These are phyloP conservation scores for Tetradesmus lagerheimii DNA, from an alignment of 139 green algal genomes.

Conservation along the genomic window DNA sequence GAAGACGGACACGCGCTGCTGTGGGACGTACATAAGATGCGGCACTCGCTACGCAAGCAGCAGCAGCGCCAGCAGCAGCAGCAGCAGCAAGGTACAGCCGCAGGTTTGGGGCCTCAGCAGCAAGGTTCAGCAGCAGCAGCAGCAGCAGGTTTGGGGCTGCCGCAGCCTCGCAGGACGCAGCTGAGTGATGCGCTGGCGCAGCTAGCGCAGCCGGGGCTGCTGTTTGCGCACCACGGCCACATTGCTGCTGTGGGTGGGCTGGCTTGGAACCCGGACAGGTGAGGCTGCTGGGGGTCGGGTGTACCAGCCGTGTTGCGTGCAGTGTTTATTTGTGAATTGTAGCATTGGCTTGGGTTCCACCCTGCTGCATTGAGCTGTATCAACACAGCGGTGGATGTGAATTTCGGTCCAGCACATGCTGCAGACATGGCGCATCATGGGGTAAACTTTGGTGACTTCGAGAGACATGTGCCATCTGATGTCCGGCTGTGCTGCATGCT, in stretches of 20 bases:
- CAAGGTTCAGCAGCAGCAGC: neutral
- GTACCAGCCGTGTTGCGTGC: no score
- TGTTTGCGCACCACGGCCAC: conserved; percentile 30
- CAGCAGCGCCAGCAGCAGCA: neutral
- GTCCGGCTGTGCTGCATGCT: no score
- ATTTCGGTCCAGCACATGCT: no score
- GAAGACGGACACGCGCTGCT: conserved; percentile 21
- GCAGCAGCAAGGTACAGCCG: conserved; percentile 7
- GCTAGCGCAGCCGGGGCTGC: neutral
- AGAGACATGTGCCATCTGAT: no score
- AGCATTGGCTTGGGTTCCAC: no score
- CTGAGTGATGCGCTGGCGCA: neutral
- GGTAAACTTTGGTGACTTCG: no score
- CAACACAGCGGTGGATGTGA: no score
- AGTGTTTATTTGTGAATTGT: no score
- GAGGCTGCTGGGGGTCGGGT: no score
- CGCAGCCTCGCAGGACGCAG: neutral
- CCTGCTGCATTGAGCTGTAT: no score
- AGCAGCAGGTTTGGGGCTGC: conserved; percentile 2
- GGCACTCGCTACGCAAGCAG: neutral
- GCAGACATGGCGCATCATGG: no score
- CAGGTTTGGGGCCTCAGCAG: neutral
- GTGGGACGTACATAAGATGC: conserved; percentile 18
- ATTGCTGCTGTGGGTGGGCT: neutral
- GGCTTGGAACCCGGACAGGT: conserved; percentile 31